Evolutionary conservation across 1,284 basidiomycete genomes (phyloP), one percentile per base, ranked within the genome.

Genomic region (Peniophora sp.): DNA sequence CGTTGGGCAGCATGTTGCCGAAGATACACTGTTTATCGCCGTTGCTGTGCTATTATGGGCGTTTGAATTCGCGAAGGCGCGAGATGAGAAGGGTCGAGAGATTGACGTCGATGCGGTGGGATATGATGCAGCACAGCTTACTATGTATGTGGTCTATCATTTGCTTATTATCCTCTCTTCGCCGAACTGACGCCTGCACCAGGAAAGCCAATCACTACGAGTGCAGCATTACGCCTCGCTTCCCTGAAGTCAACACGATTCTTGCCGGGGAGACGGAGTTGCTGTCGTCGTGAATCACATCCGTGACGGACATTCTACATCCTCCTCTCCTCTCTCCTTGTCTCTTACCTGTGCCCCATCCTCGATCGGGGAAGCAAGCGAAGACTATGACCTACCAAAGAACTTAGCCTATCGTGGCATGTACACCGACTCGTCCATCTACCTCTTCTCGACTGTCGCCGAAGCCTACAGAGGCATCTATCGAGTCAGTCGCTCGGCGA

Each of bases 201-300:
- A 32, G 27, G 27, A 32, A 12, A 12, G 6, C 27, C 27, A 32
- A 32, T 12, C 27, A 32, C 12, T 32, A 6, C 27, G 35, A 45
- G 8, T 57, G 51, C 46, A 54, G 27, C 20, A 48, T 50, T 27
- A 43, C 24, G 14, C 54, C 54, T 6, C 50, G 55, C 32, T 57
- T 57, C 36, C 46, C 51, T 18, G 55, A 56, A 17, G 55, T 44
- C 3, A 34, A 34, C 24, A 35, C 49, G 12, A 53, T 56, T 36
- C 55, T 57, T 11, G 32, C 47, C 6, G 48, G 52, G 46, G 54
- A 53, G 41, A 42, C 35, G 6, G 54, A 55, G n/a, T 49, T 55
- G 48, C 52, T 34, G 15, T 6, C n/a, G n/a, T 41, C 27, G 27
- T 32, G n/a, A n/a, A n/a, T n/a, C n/a, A n/a, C n/a, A n/a, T n/a